Conservation (phyloP, 139 green algal genomes). For the Chlorella ohadii region DNA sequence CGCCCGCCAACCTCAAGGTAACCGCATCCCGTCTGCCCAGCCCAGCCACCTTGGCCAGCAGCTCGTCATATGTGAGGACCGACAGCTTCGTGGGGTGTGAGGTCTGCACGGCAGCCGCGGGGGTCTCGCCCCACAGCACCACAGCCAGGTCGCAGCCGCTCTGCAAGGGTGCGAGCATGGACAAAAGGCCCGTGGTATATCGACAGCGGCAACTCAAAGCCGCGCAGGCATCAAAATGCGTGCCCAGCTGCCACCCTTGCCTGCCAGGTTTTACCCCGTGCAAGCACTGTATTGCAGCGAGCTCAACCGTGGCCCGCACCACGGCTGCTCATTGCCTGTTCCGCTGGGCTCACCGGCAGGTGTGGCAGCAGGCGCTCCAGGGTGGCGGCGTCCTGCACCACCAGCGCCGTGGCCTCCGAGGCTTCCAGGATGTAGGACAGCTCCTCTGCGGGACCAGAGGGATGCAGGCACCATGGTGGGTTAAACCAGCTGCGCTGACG, state of each 20-base stretch:
- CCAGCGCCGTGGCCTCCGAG: not conserved
- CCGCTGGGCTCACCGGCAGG: not conserved
- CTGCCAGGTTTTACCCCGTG: too few relatives aligned
- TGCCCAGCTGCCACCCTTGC: too few relatives aligned
- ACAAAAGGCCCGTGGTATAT: too few relatives aligned
- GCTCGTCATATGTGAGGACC: not conserved
- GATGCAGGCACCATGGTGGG: too few relatives aligned
- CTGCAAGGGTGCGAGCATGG: not conserved
- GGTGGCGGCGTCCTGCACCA: constrained; percentile 4
- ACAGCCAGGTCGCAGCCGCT: not conserved
- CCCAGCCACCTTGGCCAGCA: not conserved
- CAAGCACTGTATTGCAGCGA: too few relatives aligned
- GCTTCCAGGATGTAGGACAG: constrained; percentile 7
- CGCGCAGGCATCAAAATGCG: too few relatives aligned
- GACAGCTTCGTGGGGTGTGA: not conserved
- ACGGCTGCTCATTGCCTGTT: too few relatives aligned
- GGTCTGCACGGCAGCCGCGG: not conserved
- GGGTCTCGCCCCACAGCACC: not conserved
- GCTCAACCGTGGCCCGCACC: too few relatives aligned
- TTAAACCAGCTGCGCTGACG: too few relatives aligned
- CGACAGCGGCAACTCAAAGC: too few relatives aligned
- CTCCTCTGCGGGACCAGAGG: not conserved
- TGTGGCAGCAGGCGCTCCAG: constrained; percentile 14
- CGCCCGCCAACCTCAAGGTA: too few relatives aligned
- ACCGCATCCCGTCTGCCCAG: too few relatives aligned